Conservation (phyloP, 2,329 filamentous ascomycete genomes). For the Fusarium sp. region DNA sequence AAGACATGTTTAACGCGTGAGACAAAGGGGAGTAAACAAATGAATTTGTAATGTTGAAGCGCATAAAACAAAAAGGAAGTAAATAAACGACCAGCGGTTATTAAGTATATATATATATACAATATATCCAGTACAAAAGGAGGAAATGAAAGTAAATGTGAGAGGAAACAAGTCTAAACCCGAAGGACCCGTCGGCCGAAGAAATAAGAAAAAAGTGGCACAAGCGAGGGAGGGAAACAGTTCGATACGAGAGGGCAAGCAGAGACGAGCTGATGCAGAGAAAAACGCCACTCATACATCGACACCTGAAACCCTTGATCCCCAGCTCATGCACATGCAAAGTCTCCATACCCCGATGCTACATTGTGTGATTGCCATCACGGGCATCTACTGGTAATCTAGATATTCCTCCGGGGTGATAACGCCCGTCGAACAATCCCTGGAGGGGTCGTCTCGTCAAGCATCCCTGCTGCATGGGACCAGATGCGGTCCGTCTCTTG, state of each 20-base stretch:
- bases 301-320: constrained; percentile 11
- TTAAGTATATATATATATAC: neutral
- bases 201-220: neutral
- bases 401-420: constrained; percentile 5
- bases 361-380: neutral
- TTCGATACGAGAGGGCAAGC: neutral
- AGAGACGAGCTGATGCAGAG: neutral
- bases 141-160: neutral
- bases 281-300: neutral
- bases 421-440: neutral
- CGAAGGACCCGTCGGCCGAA: neutral
- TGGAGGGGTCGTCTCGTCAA: neutral
- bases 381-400: constrained; percentile 6
- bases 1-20: constrained; percentile 17
- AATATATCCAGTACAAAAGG: neutral
- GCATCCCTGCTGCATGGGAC: neutral
- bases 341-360: neutral
- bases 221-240: neutral
- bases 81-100: neutral
- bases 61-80: neutral
- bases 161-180: neutral
- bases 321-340: neutral
- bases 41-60: neutral
- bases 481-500: neutral
- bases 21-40: neutral